Evolutionary conservation across 768 basidiomycete species (phyloP).

Genomic region (Saitozyma sp.): DNA sequence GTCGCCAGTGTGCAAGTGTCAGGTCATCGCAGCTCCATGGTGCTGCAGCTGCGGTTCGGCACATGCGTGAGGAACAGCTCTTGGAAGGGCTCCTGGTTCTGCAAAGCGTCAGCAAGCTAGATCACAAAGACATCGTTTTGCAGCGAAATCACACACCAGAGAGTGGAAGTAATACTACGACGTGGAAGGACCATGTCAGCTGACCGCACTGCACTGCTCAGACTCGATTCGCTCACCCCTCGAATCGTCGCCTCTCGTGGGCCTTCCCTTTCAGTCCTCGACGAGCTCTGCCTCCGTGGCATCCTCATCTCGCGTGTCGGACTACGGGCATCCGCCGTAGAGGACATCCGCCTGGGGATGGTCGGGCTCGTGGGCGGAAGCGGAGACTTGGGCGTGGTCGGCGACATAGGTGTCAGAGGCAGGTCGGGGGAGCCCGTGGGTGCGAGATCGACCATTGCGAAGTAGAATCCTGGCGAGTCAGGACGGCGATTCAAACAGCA

Average conservation of each 20-base stretch:
- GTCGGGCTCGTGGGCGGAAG: conserved; percentile 42
- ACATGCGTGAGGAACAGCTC: conserved; percentile 79
- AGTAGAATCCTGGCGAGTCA: conserved; percentile 73
- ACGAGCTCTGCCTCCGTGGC: conserved; percentile 25
- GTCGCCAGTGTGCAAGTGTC: too few relatives aligned
- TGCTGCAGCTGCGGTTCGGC: conserved; percentile 69
- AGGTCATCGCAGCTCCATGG: conserved; percentile 67
- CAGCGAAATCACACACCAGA: conserved; percentile 19
- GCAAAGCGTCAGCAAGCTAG: conserved; percentile 8
- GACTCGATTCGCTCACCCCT: conserved; percentile 27
- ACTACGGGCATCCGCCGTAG: conserved; percentile 1
- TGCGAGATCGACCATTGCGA: conserved; percentile 89
- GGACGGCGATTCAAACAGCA: neutral
- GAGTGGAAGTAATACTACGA: conserved; percentile 81
- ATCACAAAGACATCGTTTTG: conserved; percentile 1
- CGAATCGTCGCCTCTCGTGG: conserved; percentile 35
- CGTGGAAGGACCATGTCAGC: conserved; percentile 65
- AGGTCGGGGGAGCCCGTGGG: conserved; percentile 58
- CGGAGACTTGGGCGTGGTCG: conserved; percentile 44
- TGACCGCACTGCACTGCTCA: conserved; percentile 11
- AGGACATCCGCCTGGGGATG: conserved; percentile 14
- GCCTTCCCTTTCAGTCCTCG: conserved; percentile 52
- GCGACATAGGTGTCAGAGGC: conserved; percentile 52
- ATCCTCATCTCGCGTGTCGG: conserved; percentile 2
- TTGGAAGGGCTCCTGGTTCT: conserved; percentile 62